Base-by-base conservation (phyloP, 2,329 filamentous ascomycete genomes). In the Nemania bipapillata region DNA sequence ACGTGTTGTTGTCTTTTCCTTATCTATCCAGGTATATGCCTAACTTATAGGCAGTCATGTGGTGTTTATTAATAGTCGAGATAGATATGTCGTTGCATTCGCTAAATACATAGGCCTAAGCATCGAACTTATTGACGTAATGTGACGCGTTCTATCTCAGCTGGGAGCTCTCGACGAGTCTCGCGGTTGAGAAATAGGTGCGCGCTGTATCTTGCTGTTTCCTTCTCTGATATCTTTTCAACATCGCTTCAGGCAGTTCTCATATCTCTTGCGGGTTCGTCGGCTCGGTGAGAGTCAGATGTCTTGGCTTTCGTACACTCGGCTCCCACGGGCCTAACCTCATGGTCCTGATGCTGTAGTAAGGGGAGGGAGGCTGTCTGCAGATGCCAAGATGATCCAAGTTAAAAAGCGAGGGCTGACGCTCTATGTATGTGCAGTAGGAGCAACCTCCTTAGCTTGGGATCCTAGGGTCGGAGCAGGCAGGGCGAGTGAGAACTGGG, bases 311-410 rank as follows among this genome's bases (percentile, higher is more conserved):
- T 20, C 15, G 9, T 37, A 37, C 37, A 12, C 26, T 28, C 37
- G 20, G 20, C 26, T 30, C 28, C 26, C 56, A 17, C 12, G 9
- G 56, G 20, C 47, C 54, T 59, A 15, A 37, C 32, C 32, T n/a
- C 37, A 47, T 11, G 12, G 28, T 26, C 17, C 28, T 47, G 17
- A 15, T 6, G 4, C 50, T 12, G 28, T 20, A 54, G 26, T 17
- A 32, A 32, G 28, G 20, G 50, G 24, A 17, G 20, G 50, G 24
- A 53, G 1, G 15, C 50, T 15, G 4, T 54, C 35, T 49, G 22
- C 37, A 24, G 50, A 66, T 52, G 57, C 63, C 63, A 66, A 66
- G 63, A 32, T 32, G 24, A 30, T 42, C 54, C 63, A 56, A 32
- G 12, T 47, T 50, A 20, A 40, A 66, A 54, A 47, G 49, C 11